Base-by-base conservation (phyloP, 192 early-diverging fungal genomes). In the Tieghemiomyces parasiticus region DNA sequence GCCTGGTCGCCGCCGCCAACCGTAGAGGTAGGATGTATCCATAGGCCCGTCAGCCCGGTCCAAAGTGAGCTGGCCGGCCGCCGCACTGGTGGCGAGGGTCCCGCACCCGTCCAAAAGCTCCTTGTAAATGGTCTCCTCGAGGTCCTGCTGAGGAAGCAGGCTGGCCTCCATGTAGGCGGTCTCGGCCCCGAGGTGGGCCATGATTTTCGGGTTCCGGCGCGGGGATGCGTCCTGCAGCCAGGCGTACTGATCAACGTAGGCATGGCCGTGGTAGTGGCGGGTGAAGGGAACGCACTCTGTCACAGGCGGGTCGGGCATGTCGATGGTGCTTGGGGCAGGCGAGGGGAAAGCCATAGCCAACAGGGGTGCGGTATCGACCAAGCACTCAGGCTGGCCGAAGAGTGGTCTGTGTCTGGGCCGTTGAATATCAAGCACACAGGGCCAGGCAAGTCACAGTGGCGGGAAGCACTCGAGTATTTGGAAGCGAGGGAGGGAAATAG, bases 301-400 rank as follows among this genome's bases (percentile, higher is more conserved):
- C 32, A 34, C 22, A 28, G 55, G 55, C n/a, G 55, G 34, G 4
- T 58, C 55, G 1, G 26, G 55, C 13, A 35, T 20, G 19, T 38
- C 55, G n/a, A 34, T 14, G 34, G 20, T 34, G 32, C 33, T 58
- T 12, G 35, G 55, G 13, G 55, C 35, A 14, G 55, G 55, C 1
- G 55, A 58, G 19, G 55, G 55, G 35, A 58, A 38, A 3, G 55
- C 34, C 55, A 38, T 58, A 25, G 49, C 26, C 26, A 25, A 25
- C 49, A 42, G 52, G n/a, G n/a, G n/a, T n/a, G n/a, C n/a, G n/a
- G n/a, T n/a, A n/a, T n/a, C n/a, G n/a, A n/a, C n/a, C n/a, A n/a
- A n/a, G n/a, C n/a, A n/a, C n/a, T n/a, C n/a, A n/a, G n/a, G n/a
- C n/a, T n/a, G n/a, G n/a, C n/a, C n/a, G n/a, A n/a, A n/a, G n/a